Evolutionary conservation across 805 yeast species (phyloP), one percentile per base, ranked within the genome.

Genomic region (Wickerhamomyces chaumierensis): DNA sequence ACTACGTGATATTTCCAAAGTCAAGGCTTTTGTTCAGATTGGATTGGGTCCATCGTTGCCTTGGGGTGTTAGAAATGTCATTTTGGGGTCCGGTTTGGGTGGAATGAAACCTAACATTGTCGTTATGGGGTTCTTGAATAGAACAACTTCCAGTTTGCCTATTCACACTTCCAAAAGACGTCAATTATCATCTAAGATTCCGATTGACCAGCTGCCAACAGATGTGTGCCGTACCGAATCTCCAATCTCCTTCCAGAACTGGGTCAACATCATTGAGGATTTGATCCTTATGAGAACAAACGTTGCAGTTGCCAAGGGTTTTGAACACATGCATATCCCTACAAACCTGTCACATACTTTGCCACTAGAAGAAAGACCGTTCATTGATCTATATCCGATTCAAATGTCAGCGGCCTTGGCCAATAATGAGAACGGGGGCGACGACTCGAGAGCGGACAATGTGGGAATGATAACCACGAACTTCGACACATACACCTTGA

Each of bases 51-150:
- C 95, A 0, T 71, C 81, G 2, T 66, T 92, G 33, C 81, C 87
- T 0, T 90, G 97, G 96, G 97, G 98, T 19, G 94, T 86, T 0
- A 67, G 98, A 44, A 90, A 90, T 55, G 87, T 92, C 9, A 87
- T 75, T 42, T 58, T 90, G 42, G 96, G 96, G 0, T 82, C 95
- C 3, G 99, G 99, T 0, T 65, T 92, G n/a, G 99, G 99, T 7
- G 96, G 96, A 12, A 92, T 92, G 98, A 81, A 75, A 51, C 98
- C 98, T 2, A 92, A 92, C 54, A 88, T 92, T 38, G 85, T 96
- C 0, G 94, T 92, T 0, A 43, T 92, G 25, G 97, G 97, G 0
- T 87, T 87, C 52, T 84, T 80, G 48, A 95, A 90, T 53, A 65
- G 80, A n/a, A n/a, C n/a, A n/a, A n/a, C n/a, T n/a, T n/a, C n/a